Conservation (phyloP, 2,329 filamentous ascomycete genomes). For the Cladosporium colombiae region DNA sequence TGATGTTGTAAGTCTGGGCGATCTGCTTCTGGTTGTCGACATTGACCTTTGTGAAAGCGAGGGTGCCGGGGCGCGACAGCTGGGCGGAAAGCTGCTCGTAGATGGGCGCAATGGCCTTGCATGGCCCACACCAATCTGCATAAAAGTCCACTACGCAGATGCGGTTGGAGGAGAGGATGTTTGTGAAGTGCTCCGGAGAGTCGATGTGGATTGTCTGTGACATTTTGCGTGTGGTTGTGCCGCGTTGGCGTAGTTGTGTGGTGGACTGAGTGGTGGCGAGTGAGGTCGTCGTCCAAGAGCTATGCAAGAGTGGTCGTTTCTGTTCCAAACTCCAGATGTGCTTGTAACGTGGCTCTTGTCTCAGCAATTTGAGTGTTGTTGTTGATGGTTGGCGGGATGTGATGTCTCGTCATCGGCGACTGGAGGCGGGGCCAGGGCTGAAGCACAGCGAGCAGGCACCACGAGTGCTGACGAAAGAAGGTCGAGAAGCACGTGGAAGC, state of each 20-base stretch:
- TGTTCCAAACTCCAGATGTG: background rate
- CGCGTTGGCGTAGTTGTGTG: background rate
- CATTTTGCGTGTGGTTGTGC: slow-evolving; percentile 35
- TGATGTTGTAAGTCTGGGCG: slow-evolving; percentile 70
- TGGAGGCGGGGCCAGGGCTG: slow-evolving; percentile 2
- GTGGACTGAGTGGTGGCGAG: background rate
- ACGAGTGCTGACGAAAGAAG: slow-evolving; percentile 1
- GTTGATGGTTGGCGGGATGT: slow-evolving; percentile 13
- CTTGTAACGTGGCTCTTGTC: background rate
- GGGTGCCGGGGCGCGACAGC: slow-evolving; percentile 68
- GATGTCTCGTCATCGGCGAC: slow-evolving; percentile 10
- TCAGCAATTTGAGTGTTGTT: background rate
- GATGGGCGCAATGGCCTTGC: slow-evolving; percentile 78
- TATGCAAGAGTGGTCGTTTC: background rate
- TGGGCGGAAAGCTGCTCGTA: slow-evolving; percentile 75
- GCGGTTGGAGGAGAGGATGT: slow-evolving; percentile 68
- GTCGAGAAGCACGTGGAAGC: slow-evolving; percentile 16
- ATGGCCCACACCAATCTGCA: slow-evolving; percentile 82
- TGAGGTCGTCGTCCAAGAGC: background rate
- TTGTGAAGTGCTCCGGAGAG: slow-evolving; percentile 61
- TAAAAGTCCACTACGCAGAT: slow-evolving; percentile 91
- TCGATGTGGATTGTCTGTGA: slow-evolving; percentile 47
- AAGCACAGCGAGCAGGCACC: background rate
- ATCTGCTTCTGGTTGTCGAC: slow-evolving; percentile 75
- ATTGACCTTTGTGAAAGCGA: slow-evolving; percentile 88